phyloP scores from a whole-genome alignment of 1,284 basidiomycete genomes.

The Trametes pubescens region DNA sequence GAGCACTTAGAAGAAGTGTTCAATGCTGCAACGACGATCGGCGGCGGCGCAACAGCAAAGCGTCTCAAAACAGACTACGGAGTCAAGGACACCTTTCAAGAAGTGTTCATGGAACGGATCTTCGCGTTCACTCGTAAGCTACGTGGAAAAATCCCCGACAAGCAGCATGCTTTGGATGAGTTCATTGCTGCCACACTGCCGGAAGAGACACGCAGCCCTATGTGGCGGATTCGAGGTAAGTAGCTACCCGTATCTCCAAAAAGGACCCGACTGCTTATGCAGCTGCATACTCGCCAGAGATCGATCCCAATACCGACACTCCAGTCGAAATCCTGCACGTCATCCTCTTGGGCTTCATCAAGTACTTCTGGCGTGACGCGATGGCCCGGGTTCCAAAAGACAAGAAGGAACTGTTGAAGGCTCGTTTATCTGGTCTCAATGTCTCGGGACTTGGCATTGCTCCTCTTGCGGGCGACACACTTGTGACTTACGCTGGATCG shows the following conservation, averaged over 20 bases:
- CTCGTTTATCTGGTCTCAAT: constrained; percentile 23
- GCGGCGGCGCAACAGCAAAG: not conserved
- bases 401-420: constrained; percentile 6
- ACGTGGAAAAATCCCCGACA: not conserved
- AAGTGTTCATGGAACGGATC: constrained; percentile 19
- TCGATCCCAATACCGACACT: constrained; percentile 39
- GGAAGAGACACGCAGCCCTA: constrained; percentile 24
- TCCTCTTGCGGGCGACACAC: constrained; percentile 31
- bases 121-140: not conserved
- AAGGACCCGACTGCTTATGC: too few relatives aligned
- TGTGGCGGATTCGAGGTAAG: constrained; percentile 32
- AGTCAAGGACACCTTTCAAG: constrained; percentile 26
- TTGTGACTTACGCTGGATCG: constrained; percentile 34
- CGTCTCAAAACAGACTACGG: constrained; percentile 15
- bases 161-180: constrained; percentile 10
- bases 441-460: constrained; percentile 22
- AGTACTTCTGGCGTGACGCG: constrained; percentile 45
- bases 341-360: constrained; percentile 43
- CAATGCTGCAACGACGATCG: constrained; percentile 1
- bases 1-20: constrained; percentile 2
- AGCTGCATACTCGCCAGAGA: constrained; percentile 8
- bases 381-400: constrained; percentile 1
- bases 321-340: constrained; percentile 44
- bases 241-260: not conserved
- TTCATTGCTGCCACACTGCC: constrained; percentile 7